Base-by-base conservation (phyloP, 2,329 filamentous ascomycete genomes). In the Cytospora piceae region DNA sequence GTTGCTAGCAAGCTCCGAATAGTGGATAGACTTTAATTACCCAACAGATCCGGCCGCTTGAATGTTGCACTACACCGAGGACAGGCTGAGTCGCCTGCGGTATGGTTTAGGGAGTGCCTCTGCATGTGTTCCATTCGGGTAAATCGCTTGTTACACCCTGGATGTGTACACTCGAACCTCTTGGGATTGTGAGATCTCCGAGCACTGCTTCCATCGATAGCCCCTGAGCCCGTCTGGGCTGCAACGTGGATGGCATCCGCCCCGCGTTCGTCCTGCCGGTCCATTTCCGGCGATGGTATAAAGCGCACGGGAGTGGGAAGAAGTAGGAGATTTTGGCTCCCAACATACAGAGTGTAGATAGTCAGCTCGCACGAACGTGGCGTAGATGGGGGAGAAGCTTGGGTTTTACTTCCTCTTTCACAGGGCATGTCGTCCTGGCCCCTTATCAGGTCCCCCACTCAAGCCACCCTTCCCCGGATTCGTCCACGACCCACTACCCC, bases 61-160 rank as follows among this genome's bases (percentile, higher is more conserved):
- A 88, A 89, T 71, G 87, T 84, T 32, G 85, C 84, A 64, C 81
- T 81, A 68, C 87, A 90, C 70, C 86, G 77, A 58, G 81, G 74
- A 71, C 87, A 89, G 4, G 85, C 87, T 67, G 81, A 81, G 53
- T 83, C 81, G 0, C 81, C 80, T 34, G 78, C 76, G n/a, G 78
- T 77, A 70, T 87, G 85, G 70, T 87, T 87, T 60, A 87, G 75
- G 27, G 81, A 78, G 74, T 88, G 85, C 17, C 85, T 79, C 66
- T 85, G 82, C 58, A 87, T 77, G 73, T 87, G 85, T 71, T 87
- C 85, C 14, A 83, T 80, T 9, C 85, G 78, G 29, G 83, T 85
- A 72, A 87, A 87, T 20, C 78, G 77, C 71, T 85, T 85, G 56
- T 73, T 76, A 69, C 85, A 87, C 34, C 77, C 79, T 9, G 78